These are phyloP conservation scores for Phytophthora pistaciae DNA, from an alignment of 352 stramenopile genomes.

Conservation along the genomic window DNA sequence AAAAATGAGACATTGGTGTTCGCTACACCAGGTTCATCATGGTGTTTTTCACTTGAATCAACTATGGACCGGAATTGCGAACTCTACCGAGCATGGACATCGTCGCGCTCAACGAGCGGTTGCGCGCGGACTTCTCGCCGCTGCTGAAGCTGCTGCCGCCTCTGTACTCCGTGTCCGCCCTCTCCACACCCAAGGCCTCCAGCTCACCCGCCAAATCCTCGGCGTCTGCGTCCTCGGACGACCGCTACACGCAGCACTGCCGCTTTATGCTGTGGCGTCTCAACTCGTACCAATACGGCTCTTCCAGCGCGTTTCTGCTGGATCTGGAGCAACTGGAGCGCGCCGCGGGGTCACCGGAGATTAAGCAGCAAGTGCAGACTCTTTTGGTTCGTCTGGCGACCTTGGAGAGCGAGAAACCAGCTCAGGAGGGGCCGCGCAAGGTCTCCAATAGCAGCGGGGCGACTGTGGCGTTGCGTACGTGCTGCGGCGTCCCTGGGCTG, in stretches of 20 bases:
- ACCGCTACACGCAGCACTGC: constrained; percentile 44
- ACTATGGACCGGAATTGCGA: not conserved
- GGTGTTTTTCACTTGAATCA: not conserved
- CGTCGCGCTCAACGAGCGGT: constrained; percentile 71
- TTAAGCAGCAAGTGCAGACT: constrained; percentile 22
- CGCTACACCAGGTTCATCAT: no score
- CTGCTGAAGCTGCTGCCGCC: constrained; percentile 62
- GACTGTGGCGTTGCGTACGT: constrained; percentile 41
- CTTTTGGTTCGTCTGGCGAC: constrained; percentile 18
- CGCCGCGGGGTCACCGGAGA: constrained; percentile 14
- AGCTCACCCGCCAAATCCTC: not conserved
- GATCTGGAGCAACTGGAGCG: constrained; percentile 61
- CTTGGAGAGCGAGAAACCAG: constrained; percentile 27
- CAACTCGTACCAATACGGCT: constrained; percentile 74
- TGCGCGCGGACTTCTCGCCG: constrained; percentile 67
- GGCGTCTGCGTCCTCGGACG: not conserved
- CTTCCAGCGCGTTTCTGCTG: constrained; percentile 53
- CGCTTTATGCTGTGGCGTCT: constrained; percentile 53
- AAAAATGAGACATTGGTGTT: no score
- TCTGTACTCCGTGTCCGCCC: constrained; percentile 19
- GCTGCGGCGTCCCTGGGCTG: constrained; percentile 48
- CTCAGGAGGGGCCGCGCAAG: constrained; percentile 16
- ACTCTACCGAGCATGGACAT: constrained; percentile 55
- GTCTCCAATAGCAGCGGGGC: constrained; percentile 25
- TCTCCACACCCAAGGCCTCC: not conserved